Percentiles rank a stretch among this genome's conserved stretches.
Conservation (phyloP, 1,284 basidiomycete genomes). For the Chiua sp. region DNA sequence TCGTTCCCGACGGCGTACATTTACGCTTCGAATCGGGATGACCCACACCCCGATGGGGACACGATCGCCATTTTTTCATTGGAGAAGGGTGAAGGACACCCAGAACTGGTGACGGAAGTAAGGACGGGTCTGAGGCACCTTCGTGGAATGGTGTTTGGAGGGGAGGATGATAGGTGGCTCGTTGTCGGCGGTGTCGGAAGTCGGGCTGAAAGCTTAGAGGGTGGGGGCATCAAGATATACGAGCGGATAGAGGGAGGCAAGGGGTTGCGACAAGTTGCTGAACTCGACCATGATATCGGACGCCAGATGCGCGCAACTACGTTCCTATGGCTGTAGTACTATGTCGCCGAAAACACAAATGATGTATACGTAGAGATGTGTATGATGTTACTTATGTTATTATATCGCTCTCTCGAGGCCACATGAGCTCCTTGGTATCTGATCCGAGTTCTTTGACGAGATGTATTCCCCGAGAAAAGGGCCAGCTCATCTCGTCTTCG, state of each 20-base stretch:
- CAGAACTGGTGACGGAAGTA: constrained; percentile 53
- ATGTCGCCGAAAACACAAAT: not conserved
- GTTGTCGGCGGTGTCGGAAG: constrained; percentile 49
- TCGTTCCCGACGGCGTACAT: constrained; percentile 54
- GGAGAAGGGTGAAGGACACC: constrained; percentile 39
- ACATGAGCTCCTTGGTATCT: constrained; percentile 45
- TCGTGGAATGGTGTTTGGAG: constrained; percentile 58
- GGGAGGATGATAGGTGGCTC: constrained; percentile 52
- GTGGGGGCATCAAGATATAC: constrained; percentile 57
- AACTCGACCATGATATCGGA: constrained; percentile 38
- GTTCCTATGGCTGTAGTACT: constrained; percentile 55
- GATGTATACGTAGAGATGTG: not conserved
- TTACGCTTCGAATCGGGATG: constrained; percentile 69
- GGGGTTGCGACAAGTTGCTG: constrained; percentile 47
- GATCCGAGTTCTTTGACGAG: no score
- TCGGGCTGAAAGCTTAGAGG: constrained; percentile 34
- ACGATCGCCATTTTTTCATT: constrained; percentile 63
- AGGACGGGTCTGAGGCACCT: constrained; percentile 57
- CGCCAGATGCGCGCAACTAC: constrained; percentile 42
- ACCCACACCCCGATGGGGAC: constrained; percentile 64
- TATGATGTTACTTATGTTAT: constrained; percentile 38
- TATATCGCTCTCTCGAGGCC: constrained; percentile 51
- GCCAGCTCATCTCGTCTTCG: constrained; percentile 67
- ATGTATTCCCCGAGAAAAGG: constrained; percentile 67
- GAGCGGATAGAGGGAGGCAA: constrained; percentile 55